These are phyloP conservation scores for Fonsecaea multimorphosa DNA, from an alignment of 2,329 filamentous ascomycete species.

Conservation along the genomic window DNA sequence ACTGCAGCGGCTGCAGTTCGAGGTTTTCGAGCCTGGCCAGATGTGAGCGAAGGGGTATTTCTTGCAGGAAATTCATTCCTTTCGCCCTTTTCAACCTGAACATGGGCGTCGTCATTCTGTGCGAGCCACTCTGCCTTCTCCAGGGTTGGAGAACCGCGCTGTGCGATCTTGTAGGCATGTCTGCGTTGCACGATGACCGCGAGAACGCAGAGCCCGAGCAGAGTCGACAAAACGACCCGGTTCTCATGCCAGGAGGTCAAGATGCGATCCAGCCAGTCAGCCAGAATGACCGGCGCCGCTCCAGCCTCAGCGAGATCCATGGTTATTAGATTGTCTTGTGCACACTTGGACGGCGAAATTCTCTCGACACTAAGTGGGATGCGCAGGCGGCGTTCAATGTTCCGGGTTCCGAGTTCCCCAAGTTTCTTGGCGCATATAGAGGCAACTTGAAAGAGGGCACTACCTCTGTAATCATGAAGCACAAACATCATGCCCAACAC, in stretches of 20 bases:
- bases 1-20: slow-evolving; percentile 27
- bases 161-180: slow-evolving; percentile 5
- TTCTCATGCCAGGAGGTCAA: slow-evolving; percentile 37
- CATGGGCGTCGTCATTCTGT: not conserved
- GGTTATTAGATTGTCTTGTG: not conserved
- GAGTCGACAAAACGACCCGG: slow-evolving; percentile 25
- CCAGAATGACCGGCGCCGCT: slow-evolving; percentile 33
- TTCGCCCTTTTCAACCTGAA: slow-evolving; percentile 9
- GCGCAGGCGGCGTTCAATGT: not conserved
- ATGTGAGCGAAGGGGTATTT: not conserved
- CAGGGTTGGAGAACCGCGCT: slow-evolving; percentile 23
- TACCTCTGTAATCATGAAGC: too few species aligned
- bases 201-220: slow-evolving; percentile 24
- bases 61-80: not conserved
- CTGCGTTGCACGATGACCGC: slow-evolving; percentile 27
- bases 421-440: too few species aligned
- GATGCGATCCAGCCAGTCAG: slow-evolving; percentile 36
- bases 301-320: slow-evolving; percentile 38
- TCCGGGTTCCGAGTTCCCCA: not conserved
- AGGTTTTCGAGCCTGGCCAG: slow-evolving; percentile 27
- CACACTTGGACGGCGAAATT: not conserved
- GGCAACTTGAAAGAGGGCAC: too few species aligned
- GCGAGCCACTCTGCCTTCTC: slow-evolving; percentile 34
- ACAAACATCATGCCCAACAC: too few species aligned
- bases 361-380: not conserved